Percentiles rank a stretch among this genome's conserved stretches.
phyloP scores from a whole-genome alignment of 2,329 filamentous ascomycete genomes.

The Arthrobotrys conoides region DNA sequence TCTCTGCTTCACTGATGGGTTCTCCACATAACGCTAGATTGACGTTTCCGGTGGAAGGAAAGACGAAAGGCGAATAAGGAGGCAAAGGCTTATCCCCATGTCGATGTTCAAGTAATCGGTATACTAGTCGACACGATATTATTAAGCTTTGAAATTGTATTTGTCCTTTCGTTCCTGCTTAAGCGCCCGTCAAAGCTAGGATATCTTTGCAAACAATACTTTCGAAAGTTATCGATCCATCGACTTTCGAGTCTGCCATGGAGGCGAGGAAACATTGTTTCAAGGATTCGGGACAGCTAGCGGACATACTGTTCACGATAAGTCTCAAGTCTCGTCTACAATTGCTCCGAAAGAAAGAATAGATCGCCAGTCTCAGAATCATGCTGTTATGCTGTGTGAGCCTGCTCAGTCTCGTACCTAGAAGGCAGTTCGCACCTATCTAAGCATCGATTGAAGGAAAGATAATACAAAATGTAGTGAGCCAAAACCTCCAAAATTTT shows the following conservation, averaged over 20 bases:
- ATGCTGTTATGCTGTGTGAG: conserved; percentile 45
- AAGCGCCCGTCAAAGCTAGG: conserved; percentile 12
- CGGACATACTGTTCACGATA: conserved; percentile 11
- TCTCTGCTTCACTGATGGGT: conserved; percentile 31
- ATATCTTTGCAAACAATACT: background rate
- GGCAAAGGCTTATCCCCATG: background rate
- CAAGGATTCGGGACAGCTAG: conserved; percentile 10
- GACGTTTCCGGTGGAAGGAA: conserved; percentile 4
- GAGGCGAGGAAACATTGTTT: conserved; percentile 32
- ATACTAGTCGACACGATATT: background rate
- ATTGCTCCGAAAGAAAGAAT: conserved; percentile 24
- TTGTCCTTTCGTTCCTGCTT: background rate
- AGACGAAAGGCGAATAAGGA: background rate
- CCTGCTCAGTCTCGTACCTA: conserved; percentile 34
- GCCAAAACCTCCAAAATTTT: conserved; percentile 37
- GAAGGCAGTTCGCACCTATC: conserved; percentile 29
- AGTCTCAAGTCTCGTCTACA: conserved; percentile 38
- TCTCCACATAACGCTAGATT: conserved; percentile 28
- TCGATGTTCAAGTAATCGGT: background rate
- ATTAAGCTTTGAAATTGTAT: background rate
- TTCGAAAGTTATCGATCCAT: background rate
- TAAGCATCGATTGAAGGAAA: conserved; percentile 20
- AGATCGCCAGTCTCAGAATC: conserved; percentile 51
- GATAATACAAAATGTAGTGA: conserved; percentile 34
- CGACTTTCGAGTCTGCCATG: background rate